phyloP scores from a whole-genome alignment of 2,329 filamentous ascomycete genomes.

The Tolypocladium capitatum region DNA sequence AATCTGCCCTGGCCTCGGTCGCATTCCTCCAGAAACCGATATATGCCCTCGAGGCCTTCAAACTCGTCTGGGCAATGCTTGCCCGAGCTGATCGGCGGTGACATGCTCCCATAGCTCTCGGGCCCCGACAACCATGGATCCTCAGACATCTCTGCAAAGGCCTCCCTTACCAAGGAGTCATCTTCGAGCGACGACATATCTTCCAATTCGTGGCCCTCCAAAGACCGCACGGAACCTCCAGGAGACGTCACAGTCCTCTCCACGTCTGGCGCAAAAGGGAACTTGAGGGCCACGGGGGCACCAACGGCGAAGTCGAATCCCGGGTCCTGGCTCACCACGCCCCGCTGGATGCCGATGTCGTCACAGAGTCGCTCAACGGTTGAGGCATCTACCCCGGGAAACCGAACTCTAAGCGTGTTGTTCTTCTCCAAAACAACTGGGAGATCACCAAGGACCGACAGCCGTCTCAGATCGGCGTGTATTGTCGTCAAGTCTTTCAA shows the following conservation, averaged over 20 bases:
- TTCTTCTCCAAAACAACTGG: constrained; percentile 61
- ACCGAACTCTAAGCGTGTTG: constrained; percentile 64
- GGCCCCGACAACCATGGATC: constrained; percentile 36
- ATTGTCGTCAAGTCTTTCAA: constrained; percentile 71
- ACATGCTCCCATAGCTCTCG: constrained; percentile 37
- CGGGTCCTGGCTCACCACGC: constrained; percentile 62
- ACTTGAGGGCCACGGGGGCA: constrained; percentile 62
- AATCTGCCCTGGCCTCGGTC: constrained; percentile 28
- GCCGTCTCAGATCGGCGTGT: constrained; percentile 65
- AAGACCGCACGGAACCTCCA: constrained; percentile 33
- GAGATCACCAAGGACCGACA: constrained; percentile 69
- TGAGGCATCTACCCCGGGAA: constrained; percentile 77
- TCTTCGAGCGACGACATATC: constrained; percentile 20
- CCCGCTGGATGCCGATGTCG: constrained; percentile 73
- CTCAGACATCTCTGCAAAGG: constrained; percentile 27
- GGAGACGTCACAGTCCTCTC: constrained; percentile 29
- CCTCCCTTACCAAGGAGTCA: constrained; percentile 23
- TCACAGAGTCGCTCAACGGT: constrained; percentile 74
- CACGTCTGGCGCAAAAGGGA: constrained; percentile 64
- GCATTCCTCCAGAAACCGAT: constrained; percentile 45
- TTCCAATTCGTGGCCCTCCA: constrained; percentile 27
- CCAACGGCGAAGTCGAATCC: constrained; percentile 58
- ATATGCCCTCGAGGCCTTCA: constrained; percentile 43
- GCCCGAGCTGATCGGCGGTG: constrained; percentile 30
- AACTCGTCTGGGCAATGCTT: constrained; percentile 34